Evolutionary conservation across 306 rosid genomes (phyloP).

Genomic region (Datisca glomerata): DNA sequence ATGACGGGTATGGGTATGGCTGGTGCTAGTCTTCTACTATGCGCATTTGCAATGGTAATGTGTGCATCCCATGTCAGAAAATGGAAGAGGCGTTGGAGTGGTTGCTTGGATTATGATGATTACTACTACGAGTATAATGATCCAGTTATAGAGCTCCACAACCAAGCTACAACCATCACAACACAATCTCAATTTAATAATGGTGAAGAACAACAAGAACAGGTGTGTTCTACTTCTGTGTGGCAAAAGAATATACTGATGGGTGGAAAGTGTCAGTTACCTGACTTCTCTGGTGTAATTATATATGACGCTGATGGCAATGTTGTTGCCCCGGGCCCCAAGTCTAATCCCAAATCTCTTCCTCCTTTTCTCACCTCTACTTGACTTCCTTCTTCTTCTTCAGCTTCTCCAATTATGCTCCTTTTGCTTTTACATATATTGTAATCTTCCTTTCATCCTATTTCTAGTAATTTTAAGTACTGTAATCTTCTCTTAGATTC

Average conservation of each 20-base stretch:
- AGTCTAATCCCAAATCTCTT: too few species aligned
- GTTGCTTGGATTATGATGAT: constrained; percentile 25
- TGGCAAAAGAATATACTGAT: constrained; percentile 90
- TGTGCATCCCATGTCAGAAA: constrained; percentile 65
- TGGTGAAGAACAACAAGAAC: constrained; percentile 19
- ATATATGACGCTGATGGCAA: constrained; percentile 62
- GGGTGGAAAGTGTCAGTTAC: constrained; percentile 93
- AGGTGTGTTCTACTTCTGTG: too few species aligned
- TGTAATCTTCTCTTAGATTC: too few species aligned
- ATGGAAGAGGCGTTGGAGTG: constrained; percentile 31
- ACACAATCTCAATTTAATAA: background rate
- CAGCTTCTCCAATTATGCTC: too few species aligned
- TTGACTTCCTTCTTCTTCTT: too few species aligned
- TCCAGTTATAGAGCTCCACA: constrained; percentile 37
- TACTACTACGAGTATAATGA: constrained; percentile 25
- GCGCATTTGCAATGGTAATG: constrained; percentile 56
- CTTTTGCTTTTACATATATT: too few species aligned
- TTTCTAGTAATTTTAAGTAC: too few species aligned
- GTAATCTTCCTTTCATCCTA: too few species aligned
- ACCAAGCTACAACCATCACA: constrained; percentile 13
- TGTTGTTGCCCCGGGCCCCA: constrained; percentile 34
- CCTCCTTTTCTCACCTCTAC: too few species aligned
- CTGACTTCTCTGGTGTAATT: constrained; percentile 84
- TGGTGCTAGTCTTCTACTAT: constrained; percentile 33
- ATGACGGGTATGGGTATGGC: too few species aligned